Evolutionary conservation across 208 protist genomes (phyloP).

Genomic region (Histomonas meleagridis): DNA sequence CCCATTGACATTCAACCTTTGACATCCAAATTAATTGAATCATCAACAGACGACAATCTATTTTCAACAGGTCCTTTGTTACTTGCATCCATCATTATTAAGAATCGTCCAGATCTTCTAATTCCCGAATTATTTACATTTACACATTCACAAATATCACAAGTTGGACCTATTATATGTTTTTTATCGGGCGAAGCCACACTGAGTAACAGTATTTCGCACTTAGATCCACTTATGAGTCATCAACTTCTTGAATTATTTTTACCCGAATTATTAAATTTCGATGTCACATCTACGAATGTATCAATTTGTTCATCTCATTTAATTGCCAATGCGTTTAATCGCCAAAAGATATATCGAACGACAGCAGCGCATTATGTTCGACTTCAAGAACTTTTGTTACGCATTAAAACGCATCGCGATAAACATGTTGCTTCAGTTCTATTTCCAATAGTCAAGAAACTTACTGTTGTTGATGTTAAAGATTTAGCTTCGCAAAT

Average conservation of each 20-base stretch:
- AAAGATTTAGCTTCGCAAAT: neutral
- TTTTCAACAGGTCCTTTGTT: no score
- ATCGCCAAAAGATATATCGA: neutral
- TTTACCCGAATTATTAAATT: neutral
- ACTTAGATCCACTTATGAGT: constrained; percentile 1
- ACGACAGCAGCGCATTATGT: neutral
- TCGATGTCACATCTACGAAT: neutral
- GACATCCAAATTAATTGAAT: no score
- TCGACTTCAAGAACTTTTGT: neutral
- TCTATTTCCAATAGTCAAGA: neutral
- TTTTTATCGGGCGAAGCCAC: neutral
- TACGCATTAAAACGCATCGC: neutral
- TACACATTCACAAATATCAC: neutral
- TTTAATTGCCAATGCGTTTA: neutral
- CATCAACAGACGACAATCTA: no score
- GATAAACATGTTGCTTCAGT: neutral
- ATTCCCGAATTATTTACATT: neutral
- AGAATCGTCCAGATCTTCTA: neutral
- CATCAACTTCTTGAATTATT: constrained; percentile 32
- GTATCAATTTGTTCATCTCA: neutral
- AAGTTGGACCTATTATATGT: neutral
- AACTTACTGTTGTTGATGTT: neutral
- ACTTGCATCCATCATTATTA: constrained; percentile 18
- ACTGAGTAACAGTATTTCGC: neutral
- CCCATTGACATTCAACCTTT: no score